Evolutionary conservation across 371 early-diverging fungal species (phyloP).

Genomic region (Smittium culicis): DNA sequence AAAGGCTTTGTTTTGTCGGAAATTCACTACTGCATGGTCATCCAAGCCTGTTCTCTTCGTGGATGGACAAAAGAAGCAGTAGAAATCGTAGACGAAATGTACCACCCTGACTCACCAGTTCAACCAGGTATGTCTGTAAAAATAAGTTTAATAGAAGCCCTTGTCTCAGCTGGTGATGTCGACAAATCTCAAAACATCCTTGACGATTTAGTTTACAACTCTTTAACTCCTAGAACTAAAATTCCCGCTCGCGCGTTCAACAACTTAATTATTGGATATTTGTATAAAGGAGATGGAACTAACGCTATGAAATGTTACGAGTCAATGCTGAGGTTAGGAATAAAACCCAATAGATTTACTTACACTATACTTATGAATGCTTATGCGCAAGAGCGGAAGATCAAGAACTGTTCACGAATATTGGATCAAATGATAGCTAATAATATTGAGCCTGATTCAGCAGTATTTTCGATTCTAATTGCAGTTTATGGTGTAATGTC

Average conservation of each 20-base stretch:
- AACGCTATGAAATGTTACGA: constrained; percentile 23
- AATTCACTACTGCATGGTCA: constrained; percentile 24
- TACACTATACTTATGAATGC: constrained; percentile 29
- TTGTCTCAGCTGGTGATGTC: constrained; percentile 22
- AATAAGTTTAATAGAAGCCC: constrained; percentile 25
- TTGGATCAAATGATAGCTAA: constrained; percentile 29
- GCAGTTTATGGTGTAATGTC: constrained; percentile 2
- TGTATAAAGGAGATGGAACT: constrained; percentile 16
- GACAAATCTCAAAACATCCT: constrained; percentile 22
- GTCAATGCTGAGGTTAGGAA: constrained; percentile 20
- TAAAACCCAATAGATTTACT: constrained; percentile 26
- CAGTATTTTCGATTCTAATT: constrained; percentile 28
- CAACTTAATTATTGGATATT: constrained; percentile 25
- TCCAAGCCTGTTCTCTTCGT: constrained; percentile 24
- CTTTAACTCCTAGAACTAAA: constrained; percentile 15
- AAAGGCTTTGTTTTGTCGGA: constrained; percentile 26
- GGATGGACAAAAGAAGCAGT: constrained; percentile 27
- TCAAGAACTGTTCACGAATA: constrained; percentile 25
- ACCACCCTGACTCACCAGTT: constrained; percentile 19
- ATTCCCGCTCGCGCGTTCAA: constrained; percentile 30
- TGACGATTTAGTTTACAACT: constrained; percentile 14
- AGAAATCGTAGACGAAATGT: constrained; percentile 20
- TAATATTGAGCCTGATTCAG: constrained; percentile 24
- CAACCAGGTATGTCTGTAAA: constrained; percentile 18
- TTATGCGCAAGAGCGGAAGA: constrained; percentile 19